Conservation (phyloP, 2,329 filamentous ascomycete genomes). For the Beauveria scarabaeidicola region DNA sequence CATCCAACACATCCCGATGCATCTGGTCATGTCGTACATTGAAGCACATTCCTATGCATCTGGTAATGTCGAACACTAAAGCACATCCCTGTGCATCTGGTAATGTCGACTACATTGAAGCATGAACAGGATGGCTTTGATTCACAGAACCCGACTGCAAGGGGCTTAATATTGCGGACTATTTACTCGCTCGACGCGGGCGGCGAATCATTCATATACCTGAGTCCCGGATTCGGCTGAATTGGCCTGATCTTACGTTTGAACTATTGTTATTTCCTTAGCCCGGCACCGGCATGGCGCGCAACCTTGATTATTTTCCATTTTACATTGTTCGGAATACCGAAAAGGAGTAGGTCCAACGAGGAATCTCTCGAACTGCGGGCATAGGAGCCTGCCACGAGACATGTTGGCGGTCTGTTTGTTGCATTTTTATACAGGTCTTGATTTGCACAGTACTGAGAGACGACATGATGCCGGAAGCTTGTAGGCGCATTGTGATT, state of each 20-base stretch:
- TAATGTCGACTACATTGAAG: neutral
- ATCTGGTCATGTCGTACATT: too few relatives aligned
- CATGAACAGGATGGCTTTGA: neutral
- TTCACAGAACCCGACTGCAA: constrained; percentile 8
- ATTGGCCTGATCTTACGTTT: neutral
- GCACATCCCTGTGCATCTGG: neutral
- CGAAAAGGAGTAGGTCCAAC: neutral
- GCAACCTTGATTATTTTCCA: neutral
- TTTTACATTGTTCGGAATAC: neutral
- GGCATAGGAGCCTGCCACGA: neutral
- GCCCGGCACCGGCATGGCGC: neutral
- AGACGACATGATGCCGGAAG: neutral
- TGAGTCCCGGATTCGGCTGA: neutral
- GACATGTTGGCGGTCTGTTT: neutral
- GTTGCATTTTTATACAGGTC: neutral
- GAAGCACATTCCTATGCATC: too few relatives aligned
- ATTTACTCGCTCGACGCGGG: neutral
- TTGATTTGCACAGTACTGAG: neutral
- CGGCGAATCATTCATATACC: neutral
- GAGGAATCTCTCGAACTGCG: neutral
- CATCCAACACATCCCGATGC: too few relatives aligned
- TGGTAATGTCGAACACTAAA: too few relatives aligned
- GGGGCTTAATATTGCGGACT: constrained; percentile 5
- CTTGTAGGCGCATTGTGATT: too few relatives aligned
- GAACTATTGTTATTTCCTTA: neutral